A percentile compares a stretch with the other conserved stretches of the same genome.
These are phyloP conservation scores for Polygonum aviculare DNA, from an alignment of 148 eudicot species.

Conservation along the genomic window DNA sequence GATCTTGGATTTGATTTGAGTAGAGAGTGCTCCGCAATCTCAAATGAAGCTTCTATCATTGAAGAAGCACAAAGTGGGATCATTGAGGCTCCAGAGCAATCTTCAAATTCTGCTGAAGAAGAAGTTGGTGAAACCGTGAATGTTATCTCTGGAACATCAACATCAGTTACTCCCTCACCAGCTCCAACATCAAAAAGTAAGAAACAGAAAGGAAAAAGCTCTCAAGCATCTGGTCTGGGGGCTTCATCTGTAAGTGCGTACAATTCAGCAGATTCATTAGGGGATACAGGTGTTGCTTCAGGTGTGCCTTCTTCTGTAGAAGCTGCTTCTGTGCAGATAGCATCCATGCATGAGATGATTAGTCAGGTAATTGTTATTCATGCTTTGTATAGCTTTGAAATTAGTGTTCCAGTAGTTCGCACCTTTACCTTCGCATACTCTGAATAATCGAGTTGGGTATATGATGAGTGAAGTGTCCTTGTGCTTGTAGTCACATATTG, in stretches of 20 bases:
- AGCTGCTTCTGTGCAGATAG: constrained; percentile 33
- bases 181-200: constrained; percentile 44
- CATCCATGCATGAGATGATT: constrained; percentile 50
- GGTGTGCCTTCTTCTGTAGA: constrained; percentile 33
- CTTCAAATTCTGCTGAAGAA: constrained; percentile 39
- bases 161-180: constrained; percentile 31
- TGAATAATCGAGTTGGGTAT: not conserved
- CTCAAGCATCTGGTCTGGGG: constrained; percentile 54
- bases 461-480: not conserved
- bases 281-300: constrained; percentile 42
- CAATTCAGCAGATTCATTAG: constrained; percentile 41
- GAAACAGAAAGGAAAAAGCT: constrained; percentile 57
- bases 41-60: constrained; percentile 39
- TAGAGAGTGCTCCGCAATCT: constrained; percentile 47
- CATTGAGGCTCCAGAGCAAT: constrained; percentile 40
- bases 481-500: not conserved
- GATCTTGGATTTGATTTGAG: constrained; percentile 73
- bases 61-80: constrained; percentile 53
- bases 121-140: constrained; percentile 43
- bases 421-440: not conserved
- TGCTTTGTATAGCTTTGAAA: not conserved
- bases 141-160: constrained; percentile 30
- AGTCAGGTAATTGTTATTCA: constrained; percentile 45
- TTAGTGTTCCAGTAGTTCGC: not conserved
- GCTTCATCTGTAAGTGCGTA: constrained; percentile 52